These are phyloP conservation scores for Suhomyces coccinellae DNA, from an alignment of 1,139 yeast genomes.

Conservation along the genomic window DNA sequence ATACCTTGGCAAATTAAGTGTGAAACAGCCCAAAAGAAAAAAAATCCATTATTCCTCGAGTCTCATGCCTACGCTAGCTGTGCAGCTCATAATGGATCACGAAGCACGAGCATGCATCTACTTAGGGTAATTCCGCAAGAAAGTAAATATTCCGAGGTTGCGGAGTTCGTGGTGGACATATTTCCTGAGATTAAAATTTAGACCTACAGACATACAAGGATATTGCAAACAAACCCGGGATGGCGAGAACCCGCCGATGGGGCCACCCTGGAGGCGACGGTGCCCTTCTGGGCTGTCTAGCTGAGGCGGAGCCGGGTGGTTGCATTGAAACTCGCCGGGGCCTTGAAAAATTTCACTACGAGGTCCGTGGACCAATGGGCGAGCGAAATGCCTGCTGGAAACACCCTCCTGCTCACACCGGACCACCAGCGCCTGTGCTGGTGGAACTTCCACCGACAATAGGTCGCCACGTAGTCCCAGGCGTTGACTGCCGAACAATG, in stretches of 20 bases:
- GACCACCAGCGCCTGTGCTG: no score
- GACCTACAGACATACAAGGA: conserved; percentile 2
- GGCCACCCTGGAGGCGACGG: no score
- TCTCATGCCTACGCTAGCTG: background rate
- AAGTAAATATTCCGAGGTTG: background rate
- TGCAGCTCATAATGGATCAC: background rate
- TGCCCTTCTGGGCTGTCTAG: no score
- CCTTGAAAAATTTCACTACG: no score
- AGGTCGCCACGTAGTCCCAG: background rate
- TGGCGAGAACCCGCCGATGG: background rate
- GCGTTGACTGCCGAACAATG: background rate
- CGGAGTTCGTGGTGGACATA: conserved; percentile 1
- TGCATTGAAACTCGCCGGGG: no score
- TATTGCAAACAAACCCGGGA: background rate
- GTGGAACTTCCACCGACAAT: no score
- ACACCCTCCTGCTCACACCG: no score
- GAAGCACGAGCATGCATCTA: background rate
- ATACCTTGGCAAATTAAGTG: background rate
- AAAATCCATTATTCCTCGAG: background rate
- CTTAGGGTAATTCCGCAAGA: background rate
- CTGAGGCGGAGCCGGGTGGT: no score
- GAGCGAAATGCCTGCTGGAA: no score
- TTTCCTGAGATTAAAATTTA: conserved; percentile 5
- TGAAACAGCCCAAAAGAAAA: background rate
- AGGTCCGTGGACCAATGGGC: no score